These are phyloP conservation scores for Hibiscus syriacus DNA, from an alignment of 345 rosid genomes.

Conservation along the genomic window DNA sequence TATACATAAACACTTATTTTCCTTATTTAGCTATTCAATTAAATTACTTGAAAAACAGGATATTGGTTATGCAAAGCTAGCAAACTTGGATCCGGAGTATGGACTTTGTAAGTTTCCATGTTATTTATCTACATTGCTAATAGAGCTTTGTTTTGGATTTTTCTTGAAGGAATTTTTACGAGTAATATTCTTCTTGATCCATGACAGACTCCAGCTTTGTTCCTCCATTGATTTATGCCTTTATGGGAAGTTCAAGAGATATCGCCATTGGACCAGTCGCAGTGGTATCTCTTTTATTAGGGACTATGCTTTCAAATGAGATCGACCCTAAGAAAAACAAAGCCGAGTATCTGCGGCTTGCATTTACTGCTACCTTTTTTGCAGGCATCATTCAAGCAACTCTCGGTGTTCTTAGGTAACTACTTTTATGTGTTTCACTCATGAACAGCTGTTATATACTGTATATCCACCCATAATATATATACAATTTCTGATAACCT, in stretches of 20 bases:
- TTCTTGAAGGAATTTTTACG: background rate
- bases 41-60: no score
- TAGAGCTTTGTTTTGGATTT: background rate
- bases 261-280: conserved; percentile 99
- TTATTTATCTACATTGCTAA: background rate
- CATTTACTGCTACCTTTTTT: conserved; percentile 94
- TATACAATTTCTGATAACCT: background rate
- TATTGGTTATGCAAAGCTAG: conserved; percentile 87
- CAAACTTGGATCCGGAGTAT: conserved; percentile 66
- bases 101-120: conserved; percentile 78
- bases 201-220: conserved; percentile 81
- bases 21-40: no score
- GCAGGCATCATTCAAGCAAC: conserved; percentile 78
- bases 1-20: no score
- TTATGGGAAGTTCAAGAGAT: conserved; percentile 98
- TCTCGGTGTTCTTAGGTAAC: conserved; percentile 77
- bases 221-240: conserved; percentile 84
- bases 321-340: conserved; percentile 45
- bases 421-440: conserved; percentile 19
- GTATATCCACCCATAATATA: no score
- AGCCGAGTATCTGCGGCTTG: conserved; percentile 59
- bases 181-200: background rate
- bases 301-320: conserved; percentile 66
- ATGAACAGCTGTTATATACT: background rate
- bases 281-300: conserved; percentile 84